These are phyloP conservation scores for Chlorella sorokiniana DNA, from an alignment of 139 green algal genomes.

Conservation along the genomic window DNA sequence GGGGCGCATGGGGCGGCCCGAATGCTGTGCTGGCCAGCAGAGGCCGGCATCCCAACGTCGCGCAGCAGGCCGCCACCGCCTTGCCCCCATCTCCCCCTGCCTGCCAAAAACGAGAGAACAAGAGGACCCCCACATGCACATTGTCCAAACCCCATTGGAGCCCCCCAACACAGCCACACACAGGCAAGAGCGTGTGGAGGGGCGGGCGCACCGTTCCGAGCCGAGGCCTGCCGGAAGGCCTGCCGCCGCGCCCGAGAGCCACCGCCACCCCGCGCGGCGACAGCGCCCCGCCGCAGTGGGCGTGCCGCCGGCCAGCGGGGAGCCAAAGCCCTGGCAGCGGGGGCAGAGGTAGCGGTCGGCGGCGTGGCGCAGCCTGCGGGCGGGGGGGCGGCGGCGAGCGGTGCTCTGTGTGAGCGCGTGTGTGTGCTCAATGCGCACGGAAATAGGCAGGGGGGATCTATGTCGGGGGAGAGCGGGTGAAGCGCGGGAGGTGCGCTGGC, in stretches of 20 bases:
- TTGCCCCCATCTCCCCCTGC: background rate
- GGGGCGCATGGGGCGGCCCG: too few species aligned
- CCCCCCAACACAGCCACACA: background rate
- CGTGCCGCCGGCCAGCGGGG: conserved; percentile 5
- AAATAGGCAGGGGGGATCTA: too few species aligned
- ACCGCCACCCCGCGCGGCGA: conserved; percentile 10
- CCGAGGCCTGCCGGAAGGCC: conserved; percentile 11
- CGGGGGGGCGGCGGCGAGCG: background rate
- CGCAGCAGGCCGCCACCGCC: too few species aligned
- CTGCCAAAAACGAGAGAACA: background rate
- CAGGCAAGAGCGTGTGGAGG: too few species aligned
- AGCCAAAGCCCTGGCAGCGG: conserved; percentile 29
- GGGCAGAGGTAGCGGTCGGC: background rate
- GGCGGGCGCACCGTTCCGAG: too few species aligned
- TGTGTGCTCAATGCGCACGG: too few species aligned
- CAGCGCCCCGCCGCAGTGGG: conserved; percentile 13
- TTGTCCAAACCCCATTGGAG: background rate
- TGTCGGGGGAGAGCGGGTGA: too few species aligned
- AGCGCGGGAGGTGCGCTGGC: too few species aligned
- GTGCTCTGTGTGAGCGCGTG: too few species aligned
- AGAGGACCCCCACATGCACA: too few species aligned
- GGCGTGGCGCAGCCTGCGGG: conserved; percentile 4
- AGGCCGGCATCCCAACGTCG: too few species aligned
- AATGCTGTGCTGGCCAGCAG: too few species aligned
- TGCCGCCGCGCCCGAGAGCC: conserved; percentile 16